A percentile compares a stretch with the other conserved stretches of the same genome.
phyloP scores from a whole-genome alignment of 371 early-diverging fungal species.

The Circinella umbellata region DNA sequence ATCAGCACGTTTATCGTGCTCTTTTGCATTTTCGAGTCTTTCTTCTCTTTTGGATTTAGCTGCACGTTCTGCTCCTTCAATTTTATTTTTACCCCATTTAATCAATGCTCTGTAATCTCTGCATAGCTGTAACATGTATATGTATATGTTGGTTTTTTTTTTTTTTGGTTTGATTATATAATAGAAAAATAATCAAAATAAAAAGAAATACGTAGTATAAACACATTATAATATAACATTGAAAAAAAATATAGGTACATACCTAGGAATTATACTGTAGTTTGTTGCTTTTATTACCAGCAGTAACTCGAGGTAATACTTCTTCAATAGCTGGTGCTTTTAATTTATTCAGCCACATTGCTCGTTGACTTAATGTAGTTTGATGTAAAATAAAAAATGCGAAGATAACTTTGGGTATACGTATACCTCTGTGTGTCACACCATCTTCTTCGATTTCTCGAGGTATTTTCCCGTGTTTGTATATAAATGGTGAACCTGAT shows the following conservation, averaged over 20 bases:
- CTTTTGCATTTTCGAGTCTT: neutral
- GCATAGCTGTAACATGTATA: too few species aligned
- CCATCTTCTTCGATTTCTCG: neutral
- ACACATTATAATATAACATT: neutral
- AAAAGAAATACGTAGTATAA: too few species aligned
- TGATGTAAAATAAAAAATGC: neutral
- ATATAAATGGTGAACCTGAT: neutral
- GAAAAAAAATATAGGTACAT: neutral
- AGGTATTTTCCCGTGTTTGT: neutral
- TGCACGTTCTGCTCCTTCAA: neutral
- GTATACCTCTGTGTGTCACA: neutral
- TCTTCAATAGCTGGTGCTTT: neutral
- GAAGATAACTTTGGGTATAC: neutral
- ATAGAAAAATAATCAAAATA: too few species aligned
- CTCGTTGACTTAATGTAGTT: neutral
- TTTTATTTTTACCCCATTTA: neutral
- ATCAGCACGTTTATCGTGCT: neutral
- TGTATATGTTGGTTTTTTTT: too few species aligned
- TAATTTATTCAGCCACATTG: neutral
- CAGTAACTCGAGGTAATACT: neutral
- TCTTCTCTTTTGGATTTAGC: neutral
- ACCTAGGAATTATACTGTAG: too few species aligned
- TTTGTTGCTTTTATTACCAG: slow-evolving; percentile 5
- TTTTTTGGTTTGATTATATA: too few species aligned
- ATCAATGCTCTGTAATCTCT: neutral